A percentile compares a stretch with the other conserved stretches of the same genome.
These are phyloP conservation scores for Saturnispora quitensis DNA, from an alignment of 805 yeast genomes.

Conservation along the genomic window DNA sequence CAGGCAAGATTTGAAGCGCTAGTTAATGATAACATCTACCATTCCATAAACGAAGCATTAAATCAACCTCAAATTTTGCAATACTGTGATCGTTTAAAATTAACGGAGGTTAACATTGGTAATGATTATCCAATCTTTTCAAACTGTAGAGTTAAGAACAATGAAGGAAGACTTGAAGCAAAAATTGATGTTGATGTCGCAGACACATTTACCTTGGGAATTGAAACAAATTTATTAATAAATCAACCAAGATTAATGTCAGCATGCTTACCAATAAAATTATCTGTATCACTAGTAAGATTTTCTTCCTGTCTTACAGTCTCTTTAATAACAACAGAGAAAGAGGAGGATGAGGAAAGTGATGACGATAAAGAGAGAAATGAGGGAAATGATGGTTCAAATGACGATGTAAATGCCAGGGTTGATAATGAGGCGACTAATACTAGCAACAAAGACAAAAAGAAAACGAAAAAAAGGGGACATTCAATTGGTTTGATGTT, in stretches of 20 bases:
- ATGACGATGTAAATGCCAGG: neutral
- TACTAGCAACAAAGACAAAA: neutral
- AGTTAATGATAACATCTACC: slow-evolving; percentile 73
- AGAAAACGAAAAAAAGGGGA: slow-evolving; percentile 3
- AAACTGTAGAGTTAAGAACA: slow-evolving; percentile 67
- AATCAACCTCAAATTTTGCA: slow-evolving; percentile 59
- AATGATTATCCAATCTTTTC: slow-evolving; percentile 93
- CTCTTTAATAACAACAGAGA: slow-evolving; percentile 41
- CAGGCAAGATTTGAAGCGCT: slow-evolving; percentile 88
- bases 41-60: slow-evolving; percentile 63
- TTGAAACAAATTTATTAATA: slow-evolving; percentile 68
- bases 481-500: slow-evolving; percentile 64
- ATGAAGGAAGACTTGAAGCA: slow-evolving; percentile 58
- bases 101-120: slow-evolving; percentile 87
- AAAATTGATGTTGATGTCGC: slow-evolving; percentile 85
- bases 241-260: slow-evolving; percentile 78
- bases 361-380: slow-evolving; percentile 8
- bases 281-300: slow-evolving; percentile 80
- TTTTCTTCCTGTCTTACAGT: slow-evolving; percentile 87
- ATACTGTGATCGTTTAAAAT: slow-evolving; percentile 64
- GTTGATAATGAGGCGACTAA: neutral
- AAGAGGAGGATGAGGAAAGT: slow-evolving; percentile 16
- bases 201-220: slow-evolving; percentile 78
- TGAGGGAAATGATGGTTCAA: neutral
- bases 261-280: slow-evolving; percentile 78